Evolutionary conservation across 73 alveolate species (phyloP), one percentile per base, ranked within the genome.

Genomic region (Urostyla sp.): DNA sequence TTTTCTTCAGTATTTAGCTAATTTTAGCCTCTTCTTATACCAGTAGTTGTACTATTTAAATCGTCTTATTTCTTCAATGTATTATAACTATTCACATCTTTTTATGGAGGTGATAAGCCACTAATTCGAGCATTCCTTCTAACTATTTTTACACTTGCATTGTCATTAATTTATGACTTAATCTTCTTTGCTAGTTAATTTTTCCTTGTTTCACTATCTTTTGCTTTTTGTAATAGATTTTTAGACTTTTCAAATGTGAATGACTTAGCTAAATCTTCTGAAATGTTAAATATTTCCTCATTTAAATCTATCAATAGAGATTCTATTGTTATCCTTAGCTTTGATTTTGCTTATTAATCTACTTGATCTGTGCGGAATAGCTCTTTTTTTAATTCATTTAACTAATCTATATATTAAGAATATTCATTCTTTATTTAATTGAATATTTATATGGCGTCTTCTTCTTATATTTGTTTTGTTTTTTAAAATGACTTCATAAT

Each of bases 241-340:
- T 45, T 69, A 36, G 40, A 31, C 18, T 69, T 69, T 55, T 49
- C 52, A 30, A 69, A 69, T 24, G 72, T 69, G 53, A 69, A 69
- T 4, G 83, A 69, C 18, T 49, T 45, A 16, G 83, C 83, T 49
- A 69, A 34, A 46, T 69, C 83, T 35, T 69, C 83, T 27, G 72
- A 48, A 8, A 69, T 45, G 2, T 53, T 54, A 48, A 69, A 69
- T 23, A 69, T 59, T 23, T 69, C 83, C 54, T 69, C 83, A 69
- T 69, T 69, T 1, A 69, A 35, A 48, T 69, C 83, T 16, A 69
- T 69, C 6, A 69, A 23, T 24, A 69, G 69, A 30, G 72, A 46
- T 69, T 69, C 83, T 13, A 69, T 69, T 15, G 69, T 45, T 23
- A 69, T 69, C 20, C 83, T 23, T 49, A 69, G 54, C 72, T 69